phyloP scores from a whole-genome alignment of 106 monocot genomes.

The Triglochin maritima region DNA sequence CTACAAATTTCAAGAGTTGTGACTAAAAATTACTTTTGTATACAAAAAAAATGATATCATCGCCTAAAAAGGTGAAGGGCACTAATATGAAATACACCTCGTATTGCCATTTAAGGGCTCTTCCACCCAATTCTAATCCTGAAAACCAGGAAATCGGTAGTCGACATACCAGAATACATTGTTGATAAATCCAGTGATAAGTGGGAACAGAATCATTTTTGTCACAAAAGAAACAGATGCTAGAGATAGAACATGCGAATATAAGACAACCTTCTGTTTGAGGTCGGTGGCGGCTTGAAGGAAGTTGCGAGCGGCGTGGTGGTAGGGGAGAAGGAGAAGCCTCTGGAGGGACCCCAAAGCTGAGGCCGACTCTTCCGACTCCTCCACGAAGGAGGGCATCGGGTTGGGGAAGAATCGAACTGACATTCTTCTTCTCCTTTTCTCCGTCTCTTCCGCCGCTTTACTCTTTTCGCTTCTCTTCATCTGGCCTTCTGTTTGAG shows the following conservation, averaged over 20 bases:
- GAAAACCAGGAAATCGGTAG: background rate
- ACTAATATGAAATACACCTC: too few relatives aligned
- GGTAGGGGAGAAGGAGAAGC: constrained; percentile 17
- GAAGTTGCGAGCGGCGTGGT: constrained; percentile 11
- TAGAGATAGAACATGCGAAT: too few relatives aligned
- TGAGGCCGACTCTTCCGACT: background rate
- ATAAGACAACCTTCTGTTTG: constrained; percentile 15
- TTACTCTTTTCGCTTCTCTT: too few relatives aligned
- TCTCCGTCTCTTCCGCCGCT: too few relatives aligned
- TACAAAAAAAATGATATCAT: too few relatives aligned
- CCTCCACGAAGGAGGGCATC: constrained; percentile 15
- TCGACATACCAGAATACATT: background rate
- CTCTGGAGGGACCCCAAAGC: background rate
- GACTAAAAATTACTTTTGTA: too few relatives aligned
- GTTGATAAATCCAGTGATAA: background rate
- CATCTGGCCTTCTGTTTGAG: too few relatives aligned
- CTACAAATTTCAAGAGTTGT: too few relatives aligned
- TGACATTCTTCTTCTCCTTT: too few relatives aligned
- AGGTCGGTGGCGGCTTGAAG: constrained; percentile 17
- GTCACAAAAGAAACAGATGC: too few relatives aligned
- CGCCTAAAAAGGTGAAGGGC: too few relatives aligned
- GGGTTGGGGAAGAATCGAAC: constrained; percentile 21
- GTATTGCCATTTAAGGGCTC: too few relatives aligned
- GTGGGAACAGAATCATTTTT: background rate
- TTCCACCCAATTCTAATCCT: background rate